A percentile compares a stretch with the other conserved stretches of the same genome.
Evolutionary conservation across 2,329 filamentous ascomycete species (phyloP).

Genomic region (Paracamarosporium sp.): DNA sequence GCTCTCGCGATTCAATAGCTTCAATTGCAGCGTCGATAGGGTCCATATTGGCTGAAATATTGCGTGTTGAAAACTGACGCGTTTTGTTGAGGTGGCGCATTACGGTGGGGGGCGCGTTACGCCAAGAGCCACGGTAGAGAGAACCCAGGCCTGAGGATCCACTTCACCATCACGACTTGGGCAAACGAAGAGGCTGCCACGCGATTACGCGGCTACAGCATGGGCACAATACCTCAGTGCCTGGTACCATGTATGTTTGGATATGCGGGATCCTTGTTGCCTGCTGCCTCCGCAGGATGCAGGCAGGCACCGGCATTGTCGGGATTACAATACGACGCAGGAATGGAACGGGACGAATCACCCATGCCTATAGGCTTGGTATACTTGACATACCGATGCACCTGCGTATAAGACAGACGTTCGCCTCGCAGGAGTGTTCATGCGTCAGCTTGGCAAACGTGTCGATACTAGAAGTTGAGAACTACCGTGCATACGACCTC

Average conservation of each 20-base stretch:
- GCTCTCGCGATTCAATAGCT: no score
- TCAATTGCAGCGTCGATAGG: no score
- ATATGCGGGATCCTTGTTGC: neutral
- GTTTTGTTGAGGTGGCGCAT: no score
- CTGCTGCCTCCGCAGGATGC: neutral
- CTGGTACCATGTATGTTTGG: neutral
- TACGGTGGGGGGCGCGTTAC: no score
- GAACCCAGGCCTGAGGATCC: neutral
- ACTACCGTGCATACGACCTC: neutral
- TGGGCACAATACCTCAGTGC: neutral
- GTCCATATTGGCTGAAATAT: no score
- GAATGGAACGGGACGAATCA: neutral
- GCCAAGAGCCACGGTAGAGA: no score
- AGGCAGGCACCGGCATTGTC: neutral
- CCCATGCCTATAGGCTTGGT: neutral
- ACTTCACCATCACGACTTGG: neutral
- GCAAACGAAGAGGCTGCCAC: neutral
- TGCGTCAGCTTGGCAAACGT: neutral
- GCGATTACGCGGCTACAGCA: neutral
- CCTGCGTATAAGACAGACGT: neutral
- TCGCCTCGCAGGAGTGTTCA: neutral
- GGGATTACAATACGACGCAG: neutral
- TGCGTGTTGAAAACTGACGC: no score
- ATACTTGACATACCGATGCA: neutral
- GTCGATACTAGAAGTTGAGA: neutral